Percentiles rank a stretch among this genome's conserved stretches.
Evolutionary conservation across 2,329 filamentous ascomycete species (phyloP).

Genomic region (Botrytis fabae): DNA sequence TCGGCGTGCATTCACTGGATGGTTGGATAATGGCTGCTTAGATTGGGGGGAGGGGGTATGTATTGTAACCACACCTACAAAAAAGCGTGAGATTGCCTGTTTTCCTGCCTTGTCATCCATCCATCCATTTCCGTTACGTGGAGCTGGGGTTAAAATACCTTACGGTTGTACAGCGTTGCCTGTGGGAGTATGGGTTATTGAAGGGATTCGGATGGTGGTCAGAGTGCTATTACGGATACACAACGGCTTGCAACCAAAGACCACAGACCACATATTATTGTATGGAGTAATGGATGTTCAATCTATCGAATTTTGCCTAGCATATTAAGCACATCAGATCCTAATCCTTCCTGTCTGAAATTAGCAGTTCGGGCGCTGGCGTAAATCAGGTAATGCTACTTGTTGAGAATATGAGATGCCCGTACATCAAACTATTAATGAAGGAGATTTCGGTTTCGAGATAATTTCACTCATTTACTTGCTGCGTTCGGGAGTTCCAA

Average conservation of each 20-base stretch:
- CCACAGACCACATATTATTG: constrained; percentile 18
- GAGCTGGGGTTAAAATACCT: constrained; percentile 4
- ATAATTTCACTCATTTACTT: constrained; percentile 14
- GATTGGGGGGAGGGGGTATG: background rate
- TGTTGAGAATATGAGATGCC: constrained; percentile 1
- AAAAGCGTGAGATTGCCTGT: constrained; percentile 12
- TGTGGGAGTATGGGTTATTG: constrained; percentile 9
- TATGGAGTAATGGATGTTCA: constrained; percentile 15
- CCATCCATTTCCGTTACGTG: constrained; percentile 2
- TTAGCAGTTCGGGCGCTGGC: constrained; percentile 9
- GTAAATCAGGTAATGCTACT: constrained; percentile 4
- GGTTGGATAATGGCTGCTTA: constrained; percentile 6
- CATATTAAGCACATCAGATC: constrained; percentile 10
- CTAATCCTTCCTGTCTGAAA: constrained; percentile 1
- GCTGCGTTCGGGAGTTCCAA: constrained; percentile 15
- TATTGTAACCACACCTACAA: constrained; percentile 13
- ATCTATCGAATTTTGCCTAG: constrained; percentile 10
- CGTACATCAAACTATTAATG: constrained; percentile 15
- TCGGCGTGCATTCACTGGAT: background rate
- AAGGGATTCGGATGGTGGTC: constrained; percentile 1
- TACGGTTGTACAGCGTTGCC: constrained; percentile 13
- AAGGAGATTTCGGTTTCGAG: constrained; percentile 18
- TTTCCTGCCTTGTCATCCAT: constrained; percentile 10
- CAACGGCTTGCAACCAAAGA: constrained; percentile 14
- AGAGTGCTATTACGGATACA: constrained; percentile 15